phyloP scores from a whole-genome alignment of 805 yeast species.

The Yarrowia divulgata region DNA sequence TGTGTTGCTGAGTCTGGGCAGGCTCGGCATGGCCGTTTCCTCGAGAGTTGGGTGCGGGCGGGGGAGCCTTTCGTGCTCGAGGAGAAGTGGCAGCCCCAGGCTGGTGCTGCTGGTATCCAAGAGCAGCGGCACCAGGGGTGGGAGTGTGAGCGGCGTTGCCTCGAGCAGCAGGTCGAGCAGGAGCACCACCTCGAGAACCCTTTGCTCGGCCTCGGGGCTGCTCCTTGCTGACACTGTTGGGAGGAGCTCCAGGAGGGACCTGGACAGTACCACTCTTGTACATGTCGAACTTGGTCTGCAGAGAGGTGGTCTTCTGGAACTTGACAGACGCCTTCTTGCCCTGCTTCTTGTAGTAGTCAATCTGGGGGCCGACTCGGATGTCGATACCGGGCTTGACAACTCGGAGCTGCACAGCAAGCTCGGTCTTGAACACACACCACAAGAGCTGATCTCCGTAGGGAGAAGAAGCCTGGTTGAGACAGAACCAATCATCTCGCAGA shows the following conservation, averaged over 20 bases:
- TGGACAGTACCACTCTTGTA: conserved; percentile 90
- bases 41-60: conserved; percentile 41
- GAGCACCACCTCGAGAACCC: conserved; percentile 40
- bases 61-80: conserved; percentile 44
- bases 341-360: conserved; percentile 89
- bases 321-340: conserved; percentile 78
- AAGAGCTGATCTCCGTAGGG: conserved; percentile 78
- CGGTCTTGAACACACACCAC: conserved; percentile 87
- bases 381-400: conserved; percentile 63
- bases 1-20: conserved; percentile 15
- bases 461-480: conserved; percentile 63
- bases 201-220: conserved; percentile 58
- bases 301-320: conserved; percentile 65
- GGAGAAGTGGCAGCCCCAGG: conserved; percentile 39
- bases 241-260: conserved; percentile 81
- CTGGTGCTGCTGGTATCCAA: conserved; percentile 31
- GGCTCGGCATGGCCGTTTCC: conserved; percentile 34
- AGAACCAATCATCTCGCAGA: conserved; percentile 92
- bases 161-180: conserved; percentile 42
- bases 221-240: conserved; percentile 70
- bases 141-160: conserved; percentile 42
- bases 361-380: conserved; percentile 71
- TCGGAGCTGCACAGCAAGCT: conserved; percentile 76
- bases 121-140: conserved; percentile 29
- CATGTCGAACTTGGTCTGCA: conserved; percentile 70